Evolutionary conservation across 2,329 filamentous ascomycete species (phyloP), one percentile per base, ranked within the genome.

Genomic region (Westerdykella sp.): DNA sequence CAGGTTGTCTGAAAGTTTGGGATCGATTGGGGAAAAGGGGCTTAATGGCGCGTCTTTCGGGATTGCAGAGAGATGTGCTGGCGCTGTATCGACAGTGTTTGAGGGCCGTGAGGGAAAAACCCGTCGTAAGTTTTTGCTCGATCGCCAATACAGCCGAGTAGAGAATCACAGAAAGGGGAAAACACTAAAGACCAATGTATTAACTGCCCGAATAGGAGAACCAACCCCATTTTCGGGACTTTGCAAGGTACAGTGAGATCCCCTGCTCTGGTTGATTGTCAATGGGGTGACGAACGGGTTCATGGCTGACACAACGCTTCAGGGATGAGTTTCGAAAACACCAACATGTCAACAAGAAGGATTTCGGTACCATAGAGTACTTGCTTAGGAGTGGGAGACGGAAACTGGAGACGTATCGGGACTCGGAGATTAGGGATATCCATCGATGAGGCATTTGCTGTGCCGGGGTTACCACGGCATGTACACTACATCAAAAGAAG

Each of bases 61-160:
- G 93, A 30, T 74, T 97, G n/a, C 91, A 97, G 65, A 84, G 80
- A 57, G 88, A 95, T 59, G 91, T 96, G 3, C 68, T 97, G 40
- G 76, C 81, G 28, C 78, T 98, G 12, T 98, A 97, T 66, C 82
- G 91, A 45, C 79, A 81, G 62, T 97, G 91, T 59, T 73, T 98
- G 21, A 80, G 90, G 46, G 87, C 86, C 59, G 82, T 84, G 46
- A 80, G 84, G 47, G 83, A 82, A 59, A 97, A 98, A 67, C 88
- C 90, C 39, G 63, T 70, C 56, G 87, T 91, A 66, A 57, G 75
- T 59, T 6, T 6, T 21, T 21, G 18, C 18, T 21, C 18, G 6
- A 21, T 21, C 18, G n/a, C n/a, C 18, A 21, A 21, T 15, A 6
- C 4, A 18, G 7, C 32, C 3, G n/a, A 15, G 13, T 10, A 35